Evolutionary conservation across 768 basidiomycete species (phyloP).

Genomic region (Cantharellus anzutake): DNA sequence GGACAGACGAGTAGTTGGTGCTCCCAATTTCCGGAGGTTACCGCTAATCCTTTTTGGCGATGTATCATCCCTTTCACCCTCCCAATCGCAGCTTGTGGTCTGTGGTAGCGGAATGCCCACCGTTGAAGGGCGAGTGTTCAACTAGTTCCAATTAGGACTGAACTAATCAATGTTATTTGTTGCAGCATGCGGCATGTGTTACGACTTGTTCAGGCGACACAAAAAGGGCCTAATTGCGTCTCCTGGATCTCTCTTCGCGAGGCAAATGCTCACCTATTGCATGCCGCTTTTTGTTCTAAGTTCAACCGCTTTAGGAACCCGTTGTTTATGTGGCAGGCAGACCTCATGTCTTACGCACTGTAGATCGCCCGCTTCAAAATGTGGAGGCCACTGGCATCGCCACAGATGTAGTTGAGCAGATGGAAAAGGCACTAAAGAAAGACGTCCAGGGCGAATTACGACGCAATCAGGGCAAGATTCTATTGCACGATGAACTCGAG

Average conservation of each 20-base stretch:
- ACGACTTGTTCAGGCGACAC: slow-evolving; percentile 58
- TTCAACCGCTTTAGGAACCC: slow-evolving; percentile 41
- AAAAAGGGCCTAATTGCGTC: slow-evolving; percentile 52
- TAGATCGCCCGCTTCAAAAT: slow-evolving; percentile 79
- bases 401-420: slow-evolving; percentile 72
- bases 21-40: slow-evolving; percentile 80
- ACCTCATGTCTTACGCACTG: slow-evolving; percentile 77
- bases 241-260: slow-evolving; percentile 95
- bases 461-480: slow-evolving; percentile 44
- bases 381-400: slow-evolving; percentile 96
- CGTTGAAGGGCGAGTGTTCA: slow-evolving; percentile 46
- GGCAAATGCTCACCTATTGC: slow-evolving; percentile 21
- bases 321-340: slow-evolving; percentile 77
- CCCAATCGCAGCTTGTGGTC: slow-evolving; percentile 4
- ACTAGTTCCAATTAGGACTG: background rate
- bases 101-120: slow-evolving; percentile 82
- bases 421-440: slow-evolving; percentile 74
- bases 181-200: slow-evolving; percentile 59
- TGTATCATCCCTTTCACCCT: background rate
- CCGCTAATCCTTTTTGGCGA: slow-evolving; percentile 26
- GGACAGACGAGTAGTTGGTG: slow-evolving; percentile 59
- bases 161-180: background rate
- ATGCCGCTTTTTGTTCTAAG: slow-evolving; percentile 4
- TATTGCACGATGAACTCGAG: slow-evolving; percentile 92
- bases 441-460: slow-evolving; percentile 76